Conservation (phyloP, 1,284 basidiomycete genomes). For the Ganoderma sp. region DNA sequence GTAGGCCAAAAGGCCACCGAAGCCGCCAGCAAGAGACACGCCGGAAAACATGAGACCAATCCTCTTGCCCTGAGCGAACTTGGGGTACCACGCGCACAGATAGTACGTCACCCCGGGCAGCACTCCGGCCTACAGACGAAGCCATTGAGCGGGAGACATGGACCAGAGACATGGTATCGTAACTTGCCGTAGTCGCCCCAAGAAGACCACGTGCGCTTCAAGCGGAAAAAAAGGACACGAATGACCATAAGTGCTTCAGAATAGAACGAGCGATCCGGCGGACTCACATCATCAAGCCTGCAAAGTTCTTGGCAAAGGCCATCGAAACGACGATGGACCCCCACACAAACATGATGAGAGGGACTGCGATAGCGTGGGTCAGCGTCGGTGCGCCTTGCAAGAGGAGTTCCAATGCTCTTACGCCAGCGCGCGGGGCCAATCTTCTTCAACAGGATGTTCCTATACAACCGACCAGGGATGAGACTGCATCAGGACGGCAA, state of each 20-base stretch:
- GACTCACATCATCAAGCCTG: constrained; percentile 22
- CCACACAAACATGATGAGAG: constrained; percentile 27
- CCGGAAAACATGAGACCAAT: constrained; percentile 57
- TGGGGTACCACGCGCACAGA: constrained; percentile 45
- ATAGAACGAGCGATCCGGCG: background rate
- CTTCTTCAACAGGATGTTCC: constrained; percentile 27
- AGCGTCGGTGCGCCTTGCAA: background rate
- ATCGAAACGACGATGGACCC: constrained; percentile 23
- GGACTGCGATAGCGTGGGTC: background rate
- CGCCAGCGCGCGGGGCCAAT: constrained; percentile 27
- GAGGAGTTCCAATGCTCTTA: constrained; percentile 6
- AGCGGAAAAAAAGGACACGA: no score
- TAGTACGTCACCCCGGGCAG: constrained; percentile 60
- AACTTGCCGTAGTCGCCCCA: constrained; percentile 12
- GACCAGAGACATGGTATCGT: no score
- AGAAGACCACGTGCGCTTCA: constrained; percentile 17
- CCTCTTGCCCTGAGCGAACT: constrained; percentile 23
- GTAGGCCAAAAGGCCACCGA: constrained; percentile 21
- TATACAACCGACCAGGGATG: background rate
- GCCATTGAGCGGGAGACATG: constrained; percentile 48
- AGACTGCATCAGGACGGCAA: background rate
- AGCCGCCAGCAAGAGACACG: constrained; percentile 53
- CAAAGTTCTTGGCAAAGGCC: constrained; percentile 27
- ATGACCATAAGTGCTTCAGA: background rate
- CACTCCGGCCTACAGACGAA: constrained; percentile 50